phyloP scores from a whole-genome alignment of 106 monocot genomes.

The Hemerocallis citrina region DNA sequence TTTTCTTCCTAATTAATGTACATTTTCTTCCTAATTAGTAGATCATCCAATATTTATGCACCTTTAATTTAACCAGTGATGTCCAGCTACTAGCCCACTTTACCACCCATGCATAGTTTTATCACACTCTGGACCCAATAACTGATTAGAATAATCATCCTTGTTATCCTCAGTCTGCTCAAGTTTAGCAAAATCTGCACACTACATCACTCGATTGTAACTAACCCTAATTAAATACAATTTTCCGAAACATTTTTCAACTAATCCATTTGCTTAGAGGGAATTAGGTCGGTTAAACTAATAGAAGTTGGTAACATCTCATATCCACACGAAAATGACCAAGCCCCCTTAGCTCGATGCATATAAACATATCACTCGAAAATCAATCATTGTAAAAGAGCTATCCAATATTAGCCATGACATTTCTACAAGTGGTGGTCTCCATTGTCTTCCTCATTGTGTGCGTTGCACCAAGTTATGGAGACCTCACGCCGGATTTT shows the following conservation, averaged over 20 bases:
- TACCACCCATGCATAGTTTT: too few species aligned
- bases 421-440: not conserved
- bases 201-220: not conserved
- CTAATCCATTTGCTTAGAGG: not conserved
- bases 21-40: too few species aligned
- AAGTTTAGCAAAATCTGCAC: too few species aligned
- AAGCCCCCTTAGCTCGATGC: not conserved
- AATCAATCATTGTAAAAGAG: too few species aligned
- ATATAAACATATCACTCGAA: too few species aligned
- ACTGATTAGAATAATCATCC: too few species aligned
- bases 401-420: not conserved
- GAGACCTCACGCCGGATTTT: constrained; percentile 27
- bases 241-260: not conserved
- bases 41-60: too few species aligned
- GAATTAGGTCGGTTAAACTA: not conserved
- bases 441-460: not conserved
- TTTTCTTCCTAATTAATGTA: too few species aligned
- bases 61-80: too few species aligned
- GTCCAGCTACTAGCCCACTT: too few species aligned
- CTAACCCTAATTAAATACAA: not conserved
- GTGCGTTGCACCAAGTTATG: not conserved
- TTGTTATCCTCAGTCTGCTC: too few species aligned
- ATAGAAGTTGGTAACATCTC: constrained; percentile 2
- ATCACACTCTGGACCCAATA: too few species aligned
- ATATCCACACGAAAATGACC: not conserved